Evolutionary conservation across 176 grass and related monocot genomes (phyloP).

Genomic region (Hordeum vulgare): DNA sequence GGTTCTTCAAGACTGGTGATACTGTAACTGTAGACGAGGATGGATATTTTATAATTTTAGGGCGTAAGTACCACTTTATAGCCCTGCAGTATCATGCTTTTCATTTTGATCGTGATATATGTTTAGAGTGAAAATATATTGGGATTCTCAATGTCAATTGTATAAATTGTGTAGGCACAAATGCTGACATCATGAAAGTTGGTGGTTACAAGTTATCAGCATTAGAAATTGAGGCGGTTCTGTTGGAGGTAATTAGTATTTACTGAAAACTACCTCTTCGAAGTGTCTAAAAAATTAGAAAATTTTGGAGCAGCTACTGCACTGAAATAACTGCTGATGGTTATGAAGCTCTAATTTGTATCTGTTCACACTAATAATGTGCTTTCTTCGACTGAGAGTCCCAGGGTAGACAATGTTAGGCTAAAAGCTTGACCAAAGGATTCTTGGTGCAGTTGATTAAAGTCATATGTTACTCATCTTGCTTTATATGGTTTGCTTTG

Average conservation of each 20-base stretch:
- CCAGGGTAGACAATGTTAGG: background rate
- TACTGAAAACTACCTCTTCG: background rate
- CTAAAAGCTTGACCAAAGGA: background rate
- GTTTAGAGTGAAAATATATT: background rate
- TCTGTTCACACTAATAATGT: background rate
- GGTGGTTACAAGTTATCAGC: conserved; percentile 94
- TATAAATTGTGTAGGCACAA: conserved; percentile 61
- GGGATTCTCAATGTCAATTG: background rate
- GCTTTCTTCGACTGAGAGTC: background rate
- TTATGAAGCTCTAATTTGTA: conserved; percentile 5
- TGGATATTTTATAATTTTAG: conserved; percentile 85
- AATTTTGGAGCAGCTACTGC: background rate
- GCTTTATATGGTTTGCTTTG: background rate
- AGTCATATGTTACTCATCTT: conserved; percentile 8
- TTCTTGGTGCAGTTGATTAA: background rate
- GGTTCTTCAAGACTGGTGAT: conserved; percentile 95
- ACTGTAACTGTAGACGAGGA: conserved; percentile 82
- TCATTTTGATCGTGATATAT: background rate
- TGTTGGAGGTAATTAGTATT: conserved; percentile 58
- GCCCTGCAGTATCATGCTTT: background rate
- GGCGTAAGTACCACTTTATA: conserved; percentile 54
- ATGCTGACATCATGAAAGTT: conserved; percentile 99
- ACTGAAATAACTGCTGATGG: background rate
- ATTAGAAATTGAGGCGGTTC: conserved; percentile 86
- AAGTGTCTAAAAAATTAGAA: background rate